phyloP scores from a whole-genome alignment of 2,329 filamentous ascomycete genomes.

The Aspergillaceae sp. region DNA sequence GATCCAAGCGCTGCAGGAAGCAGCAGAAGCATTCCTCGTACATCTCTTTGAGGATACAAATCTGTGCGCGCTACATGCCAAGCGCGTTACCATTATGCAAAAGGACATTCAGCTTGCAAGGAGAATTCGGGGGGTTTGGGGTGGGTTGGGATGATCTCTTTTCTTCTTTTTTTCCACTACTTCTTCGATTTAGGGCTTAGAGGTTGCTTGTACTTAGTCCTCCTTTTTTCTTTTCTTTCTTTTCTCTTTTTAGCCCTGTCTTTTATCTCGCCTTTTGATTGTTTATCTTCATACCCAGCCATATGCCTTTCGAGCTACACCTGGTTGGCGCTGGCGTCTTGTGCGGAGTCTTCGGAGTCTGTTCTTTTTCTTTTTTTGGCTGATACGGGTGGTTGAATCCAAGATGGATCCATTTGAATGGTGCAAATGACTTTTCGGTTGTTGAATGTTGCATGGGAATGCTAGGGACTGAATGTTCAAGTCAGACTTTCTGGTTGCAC shows the following conservation, averaged over 20 bases:
- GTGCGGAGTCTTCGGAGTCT: constrained; percentile 7
- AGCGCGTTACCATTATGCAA: constrained; percentile 94
- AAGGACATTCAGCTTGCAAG: constrained; percentile 93
- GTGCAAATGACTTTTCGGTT: too few relatives aligned
- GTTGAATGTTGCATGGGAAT: too few relatives aligned
- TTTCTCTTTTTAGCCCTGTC: not conserved
- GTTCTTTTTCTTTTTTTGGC: constrained; percentile 1
- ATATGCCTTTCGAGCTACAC: constrained; percentile 2
- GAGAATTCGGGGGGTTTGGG: constrained; percentile 70
- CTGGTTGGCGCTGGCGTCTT: constrained; percentile 6
- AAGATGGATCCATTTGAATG: too few relatives aligned
- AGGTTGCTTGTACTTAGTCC: not conserved
- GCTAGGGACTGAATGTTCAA: too few relatives aligned
- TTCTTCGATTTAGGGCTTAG: not conserved
- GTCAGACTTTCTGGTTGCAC: too few relatives aligned
- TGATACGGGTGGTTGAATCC: too few relatives aligned
- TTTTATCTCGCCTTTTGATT: constrained; percentile 3
- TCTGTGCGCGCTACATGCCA: constrained; percentile 92
- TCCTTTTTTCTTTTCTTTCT: constrained; percentile 3
- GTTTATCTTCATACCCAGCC: constrained; percentile 1
- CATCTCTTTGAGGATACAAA: constrained; percentile 96
- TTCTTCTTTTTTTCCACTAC: constrained; percentile 2
- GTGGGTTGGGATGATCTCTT: constrained; percentile 49
- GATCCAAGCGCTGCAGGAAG: constrained; percentile 86
- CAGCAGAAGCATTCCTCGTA: constrained; percentile 90